Evolutionary conservation across 2,329 filamentous ascomycete genomes (phyloP).

Genomic region (Penicillium verrucosum): DNA sequence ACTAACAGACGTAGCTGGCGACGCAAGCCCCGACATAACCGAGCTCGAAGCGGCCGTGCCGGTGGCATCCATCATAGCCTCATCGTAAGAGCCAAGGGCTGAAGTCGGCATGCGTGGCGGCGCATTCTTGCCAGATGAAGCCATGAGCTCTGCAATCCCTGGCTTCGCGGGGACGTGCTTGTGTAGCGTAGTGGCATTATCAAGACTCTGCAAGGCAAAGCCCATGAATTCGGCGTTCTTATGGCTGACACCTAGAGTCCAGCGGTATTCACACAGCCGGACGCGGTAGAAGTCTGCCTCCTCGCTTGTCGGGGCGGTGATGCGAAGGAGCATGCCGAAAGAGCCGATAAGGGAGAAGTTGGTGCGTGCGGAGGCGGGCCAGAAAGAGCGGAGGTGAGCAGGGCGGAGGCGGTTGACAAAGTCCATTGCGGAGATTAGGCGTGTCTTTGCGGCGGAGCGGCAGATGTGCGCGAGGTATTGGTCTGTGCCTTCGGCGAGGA

Average conservation of each 20-base stretch:
- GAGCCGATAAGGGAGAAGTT: conserved; percentile 95
- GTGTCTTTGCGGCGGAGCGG: conserved; percentile 87
- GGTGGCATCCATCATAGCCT: conserved; percentile 27
- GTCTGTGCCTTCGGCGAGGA: conserved; percentile 60
- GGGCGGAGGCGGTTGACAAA: conserved; percentile 91
- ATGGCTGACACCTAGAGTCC: conserved; percentile 84
- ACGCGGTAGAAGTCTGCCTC: conserved; percentile 91
- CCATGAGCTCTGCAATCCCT: conserved; percentile 50
- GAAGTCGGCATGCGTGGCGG: conserved; percentile 17
- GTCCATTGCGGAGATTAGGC: conserved; percentile 93
- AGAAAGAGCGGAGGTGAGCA: conserved; percentile 83
- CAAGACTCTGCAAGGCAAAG: conserved; percentile 75
- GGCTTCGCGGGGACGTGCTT: conserved; percentile 71
- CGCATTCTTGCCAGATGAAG: conserved; percentile 27
- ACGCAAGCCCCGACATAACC: conserved; percentile 38
- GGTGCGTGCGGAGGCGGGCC: conserved; percentile 54
- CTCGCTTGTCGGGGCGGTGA: conserved; percentile 79
- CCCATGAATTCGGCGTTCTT: conserved; percentile 58
- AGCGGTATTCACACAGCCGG: conserved; percentile 82
- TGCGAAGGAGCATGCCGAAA: conserved; percentile 85
- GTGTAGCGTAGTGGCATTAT: conserved; percentile 66
- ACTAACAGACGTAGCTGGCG: conserved; percentile 37
- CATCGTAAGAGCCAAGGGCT: conserved; percentile 22
- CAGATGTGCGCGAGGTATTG: conserved; percentile 88
- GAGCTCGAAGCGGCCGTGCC: conserved; percentile 30